Base-by-base conservation (phyloP, 1,139 yeast genomes). In the Blastobotrys malaysiensis region DNA sequence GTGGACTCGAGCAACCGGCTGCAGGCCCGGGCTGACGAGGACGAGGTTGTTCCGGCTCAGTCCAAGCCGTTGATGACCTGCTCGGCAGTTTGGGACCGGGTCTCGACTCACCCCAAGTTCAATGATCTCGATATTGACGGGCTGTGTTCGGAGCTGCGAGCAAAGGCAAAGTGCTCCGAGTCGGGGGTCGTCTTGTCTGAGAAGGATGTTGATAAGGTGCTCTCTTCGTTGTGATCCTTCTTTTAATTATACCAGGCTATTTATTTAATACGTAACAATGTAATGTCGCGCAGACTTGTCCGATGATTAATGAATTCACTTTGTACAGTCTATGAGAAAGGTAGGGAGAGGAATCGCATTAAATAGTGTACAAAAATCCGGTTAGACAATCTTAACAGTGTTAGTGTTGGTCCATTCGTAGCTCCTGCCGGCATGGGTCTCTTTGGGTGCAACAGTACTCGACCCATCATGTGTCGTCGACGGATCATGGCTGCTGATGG, bases 101-200 rank as follows among this genome's bases (percentile, higher is more conserved):
- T 93, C 45, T 88, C 97, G 2, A 74, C 95, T 14, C 97, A 93
- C 76, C 98, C 99, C 39, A 83, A 86, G 68, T 93, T 91, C 70
- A 83, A 95, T 5, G 97, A 91, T 58, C 77, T 93, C 55, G 98
- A 93, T 70, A 90, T 93, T 60, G 97, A 91, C 68, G 95, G 96
- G 1, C 79, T 93, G 66, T 93, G 99, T 77, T 70, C 74, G 45
- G 99, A 93, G 71, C 78, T 93, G 68, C 86, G 91, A 72, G 73
- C 83, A 46, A 93, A 91, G 78, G 98, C 98, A n/a, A 90, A 89
- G 71, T 93, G 99, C 74, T 85, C 96, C 4, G 97, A 91, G 66
- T 76, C 77, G 55, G 98, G 98, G 13, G 97, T 87, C 31, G 95
- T 93, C 43, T 81, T 93, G 36, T 84, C 86, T 59, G 85, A 87